A percentile compares a stretch with the other conserved stretches of the same genome.
Evolutionary conservation across 2,329 filamentous ascomycete species (phyloP).

Genomic region (Colletotrichum plurivorum): DNA sequence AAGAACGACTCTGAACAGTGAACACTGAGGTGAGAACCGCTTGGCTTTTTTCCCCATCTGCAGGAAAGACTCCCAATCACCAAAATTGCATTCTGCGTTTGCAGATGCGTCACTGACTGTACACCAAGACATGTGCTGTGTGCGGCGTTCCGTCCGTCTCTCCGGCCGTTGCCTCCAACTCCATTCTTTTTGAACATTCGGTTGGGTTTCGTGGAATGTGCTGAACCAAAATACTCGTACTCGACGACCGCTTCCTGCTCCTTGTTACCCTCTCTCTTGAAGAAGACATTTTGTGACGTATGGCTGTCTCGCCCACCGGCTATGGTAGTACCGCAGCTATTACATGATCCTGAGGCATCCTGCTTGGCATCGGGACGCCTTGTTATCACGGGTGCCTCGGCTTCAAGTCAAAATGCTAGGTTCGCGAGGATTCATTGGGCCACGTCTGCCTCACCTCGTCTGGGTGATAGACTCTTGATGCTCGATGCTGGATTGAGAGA

Average conservation of each 20-base stretch:
- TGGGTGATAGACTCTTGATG: too few species aligned
- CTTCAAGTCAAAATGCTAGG: background rate
- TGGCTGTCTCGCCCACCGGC: background rate
- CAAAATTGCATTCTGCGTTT: too few species aligned
- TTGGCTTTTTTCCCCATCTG: too few species aligned
- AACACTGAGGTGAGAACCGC: too few species aligned
- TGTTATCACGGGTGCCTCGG: background rate
- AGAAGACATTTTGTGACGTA: constrained; percentile 16
- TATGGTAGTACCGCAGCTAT: background rate
- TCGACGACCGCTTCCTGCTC: background rate
- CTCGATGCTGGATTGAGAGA: too few species aligned
- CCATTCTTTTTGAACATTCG: background rate
- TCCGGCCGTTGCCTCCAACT: constrained; percentile 17
- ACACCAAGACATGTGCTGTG: too few species aligned
- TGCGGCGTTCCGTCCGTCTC: background rate
- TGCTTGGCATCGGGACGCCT: background rate
- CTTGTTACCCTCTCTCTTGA: background rate
- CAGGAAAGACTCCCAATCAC: too few species aligned
- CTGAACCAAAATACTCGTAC: too few species aligned
- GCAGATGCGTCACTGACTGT: too few species aligned
- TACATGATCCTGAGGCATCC: background rate
- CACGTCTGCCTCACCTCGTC: too few species aligned
- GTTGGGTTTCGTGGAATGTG: constrained; percentile 18
- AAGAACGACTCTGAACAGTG: too few species aligned
- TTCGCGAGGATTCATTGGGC: too few species aligned